phyloP scores from a whole-genome alignment of 2,329 filamentous ascomycete species.

The Zasmidium angulare region DNA sequence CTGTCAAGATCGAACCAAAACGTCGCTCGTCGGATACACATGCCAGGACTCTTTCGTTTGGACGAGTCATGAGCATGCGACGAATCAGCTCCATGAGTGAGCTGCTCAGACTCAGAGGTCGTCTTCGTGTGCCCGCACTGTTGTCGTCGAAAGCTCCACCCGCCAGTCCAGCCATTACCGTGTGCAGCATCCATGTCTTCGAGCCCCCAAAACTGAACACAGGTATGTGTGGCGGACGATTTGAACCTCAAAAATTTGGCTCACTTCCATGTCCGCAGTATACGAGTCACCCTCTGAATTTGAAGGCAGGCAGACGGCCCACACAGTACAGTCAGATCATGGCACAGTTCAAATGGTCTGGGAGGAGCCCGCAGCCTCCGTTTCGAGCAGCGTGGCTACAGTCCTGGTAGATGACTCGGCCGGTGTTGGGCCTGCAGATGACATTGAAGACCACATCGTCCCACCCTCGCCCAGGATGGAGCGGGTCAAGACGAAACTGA shows the following conservation, averaged over 20 bases:
- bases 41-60: neutral
- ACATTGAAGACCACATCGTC: constrained; percentile 1
- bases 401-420: constrained; percentile 6
- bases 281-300: constrained; percentile 15
- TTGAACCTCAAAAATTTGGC: neutral
- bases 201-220: constrained; percentile 20
- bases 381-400: constrained; percentile 15
- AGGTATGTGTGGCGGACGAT: neutral
- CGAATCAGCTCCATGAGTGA: constrained; percentile 19
- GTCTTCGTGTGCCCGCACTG: constrained; percentile 11
- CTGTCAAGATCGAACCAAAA: neutral
- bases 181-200: constrained; percentile 21
- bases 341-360: constrained; percentile 27
- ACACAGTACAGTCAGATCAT: constrained; percentile 25
- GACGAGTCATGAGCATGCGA: neutral
- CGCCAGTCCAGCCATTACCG: constrained; percentile 22
- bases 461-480: constrained; percentile 19
- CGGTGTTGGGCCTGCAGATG: constrained; percentile 3
- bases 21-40: constrained; percentile 12
- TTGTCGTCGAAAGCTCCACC: constrained; percentile 17
- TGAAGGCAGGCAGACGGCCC: constrained; percentile 20
- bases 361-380: constrained; percentile 22
- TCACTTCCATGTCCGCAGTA: neutral
- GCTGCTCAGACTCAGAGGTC: constrained; percentile 11
- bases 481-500: constrained; percentile 27